A percentile compares a stretch with the other conserved stretches of the same genome.
Evolutionary conservation across 2,329 filamentous ascomycete genomes (phyloP).

Genomic region (Apiospora phragmitis): DNA sequence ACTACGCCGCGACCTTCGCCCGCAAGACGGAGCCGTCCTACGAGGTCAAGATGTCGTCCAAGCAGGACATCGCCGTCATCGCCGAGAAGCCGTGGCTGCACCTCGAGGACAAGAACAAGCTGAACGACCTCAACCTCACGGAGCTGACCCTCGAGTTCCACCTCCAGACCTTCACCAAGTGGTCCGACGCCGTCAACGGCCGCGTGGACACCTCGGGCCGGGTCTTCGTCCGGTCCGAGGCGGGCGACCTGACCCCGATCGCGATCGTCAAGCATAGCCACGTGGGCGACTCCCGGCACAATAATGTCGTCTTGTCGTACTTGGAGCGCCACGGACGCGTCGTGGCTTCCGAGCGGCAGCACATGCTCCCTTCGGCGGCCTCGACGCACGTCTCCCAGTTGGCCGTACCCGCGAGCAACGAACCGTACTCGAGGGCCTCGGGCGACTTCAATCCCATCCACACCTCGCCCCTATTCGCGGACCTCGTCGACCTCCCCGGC

Average conservation of each 20-base stretch:
- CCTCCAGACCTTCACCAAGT: slow-evolving; percentile 81
- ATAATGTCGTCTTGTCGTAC: slow-evolving; percentile 87
- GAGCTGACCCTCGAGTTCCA: slow-evolving; percentile 87
- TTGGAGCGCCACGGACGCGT: slow-evolving; percentile 59
- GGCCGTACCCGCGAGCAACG: slow-evolving; percentile 22
- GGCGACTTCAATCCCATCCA: slow-evolving; percentile 43
- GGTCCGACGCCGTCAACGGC: slow-evolving; percentile 86
- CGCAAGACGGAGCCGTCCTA: slow-evolving; percentile 91
- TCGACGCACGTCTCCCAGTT: slow-evolving; percentile 11
- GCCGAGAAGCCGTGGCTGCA: slow-evolving; percentile 97
- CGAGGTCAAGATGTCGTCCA: slow-evolving; percentile 79
- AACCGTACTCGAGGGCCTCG: slow-evolving; percentile 31
- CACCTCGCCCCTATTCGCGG: slow-evolving; percentile 35
- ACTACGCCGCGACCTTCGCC: slow-evolving; percentile 97
- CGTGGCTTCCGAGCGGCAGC: neutral
- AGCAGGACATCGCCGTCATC: slow-evolving; percentile 87
- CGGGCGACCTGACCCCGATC: slow-evolving; percentile 84
- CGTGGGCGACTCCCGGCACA: slow-evolving; percentile 83
- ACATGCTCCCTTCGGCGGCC: neutral
- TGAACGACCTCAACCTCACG: slow-evolving; percentile 49
- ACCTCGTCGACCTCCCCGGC: slow-evolving; percentile 35
- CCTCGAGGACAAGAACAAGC: slow-evolving; percentile 77
- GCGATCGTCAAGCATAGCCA: slow-evolving; percentile 93
- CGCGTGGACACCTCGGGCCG: slow-evolving; percentile 86
- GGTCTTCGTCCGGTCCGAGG: slow-evolving; percentile 56